phyloP scores from a whole-genome alignment of 768 basidiomycete genomes.

The Leucocoprinus sp. region DNA sequence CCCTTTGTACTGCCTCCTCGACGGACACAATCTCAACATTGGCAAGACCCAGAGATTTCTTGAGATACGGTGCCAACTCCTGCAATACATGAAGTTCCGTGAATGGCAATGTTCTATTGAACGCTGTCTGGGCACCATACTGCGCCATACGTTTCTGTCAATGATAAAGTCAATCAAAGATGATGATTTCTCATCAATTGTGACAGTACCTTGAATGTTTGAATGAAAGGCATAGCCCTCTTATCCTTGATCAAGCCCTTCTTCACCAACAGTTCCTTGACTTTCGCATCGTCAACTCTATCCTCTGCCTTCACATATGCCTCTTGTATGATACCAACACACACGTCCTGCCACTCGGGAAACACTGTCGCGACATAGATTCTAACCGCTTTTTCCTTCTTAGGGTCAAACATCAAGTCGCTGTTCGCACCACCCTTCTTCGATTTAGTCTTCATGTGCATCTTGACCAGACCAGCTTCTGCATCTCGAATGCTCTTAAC shows the following conservation, averaged over 20 bases:
- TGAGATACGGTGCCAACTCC: conserved; percentile 73
- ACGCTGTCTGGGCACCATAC: conserved; percentile 66
- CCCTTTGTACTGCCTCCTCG: conserved; percentile 53
- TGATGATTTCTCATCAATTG: neutral
- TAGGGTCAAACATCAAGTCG: conserved; percentile 66
- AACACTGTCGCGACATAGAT: conserved; percentile 88
- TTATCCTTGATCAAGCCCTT: conserved; percentile 92
- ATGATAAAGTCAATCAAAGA: conserved; percentile 20
- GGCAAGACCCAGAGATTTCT: conserved; percentile 60
- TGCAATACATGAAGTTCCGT: conserved; percentile 67
- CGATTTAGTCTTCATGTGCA: conserved; percentile 69
- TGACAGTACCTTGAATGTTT: conserved; percentile 74
- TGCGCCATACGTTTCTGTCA: conserved; percentile 70
- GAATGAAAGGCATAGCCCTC: conserved; percentile 90
- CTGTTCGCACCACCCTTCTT: conserved; percentile 37
- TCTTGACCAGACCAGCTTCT: conserved; percentile 71
- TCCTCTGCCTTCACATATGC: conserved; percentile 49
- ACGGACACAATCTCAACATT: conserved; percentile 67
- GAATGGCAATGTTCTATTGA: conserved; percentile 79
- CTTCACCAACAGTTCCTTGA: conserved; percentile 57
- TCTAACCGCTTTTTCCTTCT: conserved; percentile 74
- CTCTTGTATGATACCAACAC: conserved; percentile 68
- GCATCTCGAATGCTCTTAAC: conserved; percentile 89
- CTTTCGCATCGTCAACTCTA: conserved; percentile 76
- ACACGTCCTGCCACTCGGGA: conserved; percentile 90